A percentile compares a stretch with the other conserved stretches of the same genome.
Conservation (phyloP, 192 early-diverging fungal genomes). For the Backusella tuberculispora region DNA sequence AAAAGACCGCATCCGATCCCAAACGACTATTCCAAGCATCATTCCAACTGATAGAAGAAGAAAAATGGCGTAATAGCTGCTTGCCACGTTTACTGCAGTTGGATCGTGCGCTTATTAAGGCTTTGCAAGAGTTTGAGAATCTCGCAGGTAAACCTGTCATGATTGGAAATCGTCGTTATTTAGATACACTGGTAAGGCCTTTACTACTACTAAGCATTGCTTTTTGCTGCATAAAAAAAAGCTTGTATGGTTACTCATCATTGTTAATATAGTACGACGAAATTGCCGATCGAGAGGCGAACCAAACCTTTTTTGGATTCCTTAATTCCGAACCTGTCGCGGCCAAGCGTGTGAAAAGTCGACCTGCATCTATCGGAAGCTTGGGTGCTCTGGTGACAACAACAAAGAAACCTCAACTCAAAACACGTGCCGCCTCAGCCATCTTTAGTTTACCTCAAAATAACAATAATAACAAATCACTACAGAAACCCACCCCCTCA, state of each 20-base stretch:
- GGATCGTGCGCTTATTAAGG: constrained; percentile 59
- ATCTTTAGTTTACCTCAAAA: constrained; percentile 16
- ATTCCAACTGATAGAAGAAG: constrained; percentile 83
- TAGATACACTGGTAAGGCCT: constrained; percentile 34
- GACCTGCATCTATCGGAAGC: constrained; percentile 21
- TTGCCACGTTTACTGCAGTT: constrained; percentile 71
- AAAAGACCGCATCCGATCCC: constrained; percentile 76
- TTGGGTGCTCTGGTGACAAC: neutral
- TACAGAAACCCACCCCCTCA: constrained; percentile 15
- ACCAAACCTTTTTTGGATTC: constrained; percentile 49
- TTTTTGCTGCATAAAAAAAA: constrained; percentile 14
- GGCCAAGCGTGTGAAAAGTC: constrained; percentile 8
- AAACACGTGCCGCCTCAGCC: constrained; percentile 18
- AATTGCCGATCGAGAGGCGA: constrained; percentile 42
- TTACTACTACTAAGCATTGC: neutral
- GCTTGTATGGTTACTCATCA: constrained; percentile 13
- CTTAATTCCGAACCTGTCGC: constrained; percentile 32
- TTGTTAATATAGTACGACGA: constrained; percentile 32
- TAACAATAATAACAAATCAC: neutral
- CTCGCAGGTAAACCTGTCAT: constrained; percentile 37
- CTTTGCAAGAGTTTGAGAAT: constrained; percentile 57
- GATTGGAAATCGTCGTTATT: constrained; percentile 28
- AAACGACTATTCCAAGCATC: constrained; percentile 71
- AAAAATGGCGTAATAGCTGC: constrained; percentile 77
- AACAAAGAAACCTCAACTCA: constrained; percentile 19